A percentile compares a stretch with the other conserved stretches of the same genome.
Conservation (phyloP, 2,329 filamentous ascomycete species). For the Calonectria hongkongensis region DNA sequence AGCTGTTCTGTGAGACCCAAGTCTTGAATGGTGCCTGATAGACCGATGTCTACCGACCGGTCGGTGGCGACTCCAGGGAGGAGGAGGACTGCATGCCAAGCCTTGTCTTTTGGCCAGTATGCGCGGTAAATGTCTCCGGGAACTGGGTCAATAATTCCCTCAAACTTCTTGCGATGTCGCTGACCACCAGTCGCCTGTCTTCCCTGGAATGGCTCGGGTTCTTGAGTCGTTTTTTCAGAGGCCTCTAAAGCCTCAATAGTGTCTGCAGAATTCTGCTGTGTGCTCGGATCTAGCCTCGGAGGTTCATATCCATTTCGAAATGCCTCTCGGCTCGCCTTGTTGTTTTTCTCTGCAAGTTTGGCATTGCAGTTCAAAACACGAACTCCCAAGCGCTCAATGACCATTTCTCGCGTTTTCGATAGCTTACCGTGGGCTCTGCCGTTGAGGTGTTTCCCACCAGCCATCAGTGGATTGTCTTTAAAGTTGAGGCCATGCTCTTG, state of each 20-base stretch:
- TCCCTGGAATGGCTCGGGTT: background rate
- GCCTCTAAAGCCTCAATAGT: background rate
- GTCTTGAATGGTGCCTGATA: constrained; percentile 8
- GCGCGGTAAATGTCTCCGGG: constrained; percentile 30
- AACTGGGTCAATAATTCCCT: constrained; percentile 29
- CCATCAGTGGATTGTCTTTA: constrained; percentile 16
- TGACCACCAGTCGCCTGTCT: background rate
- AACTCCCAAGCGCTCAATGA: constrained; percentile 16
- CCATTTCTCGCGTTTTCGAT: background rate
- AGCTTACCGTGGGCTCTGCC: constrained; percentile 6
- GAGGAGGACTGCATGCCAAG: constrained; percentile 21
- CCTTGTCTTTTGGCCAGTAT: constrained; percentile 16
- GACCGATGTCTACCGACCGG: constrained; percentile 2
- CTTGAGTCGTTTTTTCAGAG: background rate
- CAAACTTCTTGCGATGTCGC: background rate
- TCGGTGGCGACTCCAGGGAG: constrained; percentile 30
- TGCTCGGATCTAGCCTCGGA: background rate
- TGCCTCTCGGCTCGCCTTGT: background rate
- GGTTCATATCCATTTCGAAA: constrained; percentile 3
- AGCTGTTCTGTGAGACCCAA: constrained; percentile 26
- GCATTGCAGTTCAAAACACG: constrained; percentile 28
- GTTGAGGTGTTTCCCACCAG: constrained; percentile 28
- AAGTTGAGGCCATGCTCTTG: constrained; percentile 22
- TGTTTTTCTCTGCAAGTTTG: constrained; percentile 28
- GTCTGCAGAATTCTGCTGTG: background rate